Evolutionary conservation across 2,329 filamentous ascomycete species (phyloP).

Genomic region (Penicillium sp.): DNA sequence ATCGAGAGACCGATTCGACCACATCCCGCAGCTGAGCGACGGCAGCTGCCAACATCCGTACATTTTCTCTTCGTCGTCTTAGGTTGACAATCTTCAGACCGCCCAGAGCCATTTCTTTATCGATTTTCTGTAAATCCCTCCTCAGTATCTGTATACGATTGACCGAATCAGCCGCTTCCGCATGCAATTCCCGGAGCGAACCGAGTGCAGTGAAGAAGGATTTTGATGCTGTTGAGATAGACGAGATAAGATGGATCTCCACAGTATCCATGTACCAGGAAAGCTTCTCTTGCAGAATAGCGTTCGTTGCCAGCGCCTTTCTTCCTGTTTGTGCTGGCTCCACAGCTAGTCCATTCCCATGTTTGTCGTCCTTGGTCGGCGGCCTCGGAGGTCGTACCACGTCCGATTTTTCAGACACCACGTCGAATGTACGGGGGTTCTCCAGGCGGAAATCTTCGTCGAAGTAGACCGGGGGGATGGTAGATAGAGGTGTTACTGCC

Average conservation of each 20-base stretch:
- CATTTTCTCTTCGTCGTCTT: slow-evolving; percentile 74
- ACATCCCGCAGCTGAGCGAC: slow-evolving; percentile 78
- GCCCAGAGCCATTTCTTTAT: slow-evolving; percentile 79
- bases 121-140: slow-evolving; percentile 73
- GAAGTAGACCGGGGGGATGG: slow-evolving; percentile 89
- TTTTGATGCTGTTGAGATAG: slow-evolving; percentile 90
- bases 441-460: slow-evolving; percentile 93
- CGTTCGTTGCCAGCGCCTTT: slow-evolving; percentile 90
- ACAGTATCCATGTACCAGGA: slow-evolving; percentile 99
- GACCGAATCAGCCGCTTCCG: slow-evolving; percentile 88
- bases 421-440: slow-evolving; percentile 92
- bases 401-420: slow-evolving; percentile 93
- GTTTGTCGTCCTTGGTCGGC: slow-evolving; percentile 51
- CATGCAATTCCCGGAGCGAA: slow-evolving; percentile 83
- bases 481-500: slow-evolving; percentile 79
- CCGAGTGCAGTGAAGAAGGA: slow-evolving; percentile 95
- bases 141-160: slow-evolving; percentile 76
- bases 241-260: slow-evolving; percentile 92
- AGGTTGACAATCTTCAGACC: slow-evolving; percentile 84
- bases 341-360: slow-evolving; percentile 55
- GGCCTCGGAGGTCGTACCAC: slow-evolving; percentile 70
- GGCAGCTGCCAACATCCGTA: slow-evolving; percentile 75
- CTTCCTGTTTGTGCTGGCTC: slow-evolving; percentile 57
- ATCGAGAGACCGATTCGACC: slow-evolving; percentile 68
- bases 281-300: slow-evolving; percentile 93